Percentiles rank a stretch among this genome's conserved stretches.
phyloP scores from a whole-genome alignment of 225 moss, liverwort and hornwort species.

The Physcomitrellopsis africana region DNA sequence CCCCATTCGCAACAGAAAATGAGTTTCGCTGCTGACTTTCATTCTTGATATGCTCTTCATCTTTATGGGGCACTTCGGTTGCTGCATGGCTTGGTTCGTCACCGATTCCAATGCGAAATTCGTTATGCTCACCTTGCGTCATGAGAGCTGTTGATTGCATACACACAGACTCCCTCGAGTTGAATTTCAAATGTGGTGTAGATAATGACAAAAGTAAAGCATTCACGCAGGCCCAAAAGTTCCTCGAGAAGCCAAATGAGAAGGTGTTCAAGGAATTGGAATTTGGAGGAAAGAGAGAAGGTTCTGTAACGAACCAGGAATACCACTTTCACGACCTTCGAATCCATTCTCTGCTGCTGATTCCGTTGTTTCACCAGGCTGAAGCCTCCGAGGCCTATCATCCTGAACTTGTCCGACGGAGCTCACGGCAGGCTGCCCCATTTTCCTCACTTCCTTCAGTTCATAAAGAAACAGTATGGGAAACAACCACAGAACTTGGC shows the following conservation, averaged over 20 bases:
- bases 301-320: slow-evolving; percentile 32
- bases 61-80: neutral
- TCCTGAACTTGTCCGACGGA: neutral
- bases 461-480: slow-evolving; percentile 48
- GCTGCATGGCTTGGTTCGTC: neutral
- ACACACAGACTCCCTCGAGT: neutral
- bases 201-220: no score
- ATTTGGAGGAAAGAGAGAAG: neutral
- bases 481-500: slow-evolving; percentile 54
- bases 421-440: neutral
- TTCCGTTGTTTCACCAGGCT: neutral
- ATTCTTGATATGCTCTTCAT: slow-evolving; percentile 13
- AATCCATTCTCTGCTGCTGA: neutral
- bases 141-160: slow-evolving; percentile 21
- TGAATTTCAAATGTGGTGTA: neutral
- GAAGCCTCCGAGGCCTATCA: neutral
- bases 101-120: slow-evolving; percentile 29
- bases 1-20: neutral
- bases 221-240: neutral
- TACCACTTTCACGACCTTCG: slow-evolving; percentile 21
- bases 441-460: slow-evolving; percentile 31
- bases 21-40: slow-evolving; percentile 8
- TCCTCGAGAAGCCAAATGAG: no score
- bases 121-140: slow-evolving; percentile 31
- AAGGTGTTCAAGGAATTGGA: no score